phyloP scores from a whole-genome alignment of 169 alveolate genomes.

The Cryptosporidium meleagridis region DNA sequence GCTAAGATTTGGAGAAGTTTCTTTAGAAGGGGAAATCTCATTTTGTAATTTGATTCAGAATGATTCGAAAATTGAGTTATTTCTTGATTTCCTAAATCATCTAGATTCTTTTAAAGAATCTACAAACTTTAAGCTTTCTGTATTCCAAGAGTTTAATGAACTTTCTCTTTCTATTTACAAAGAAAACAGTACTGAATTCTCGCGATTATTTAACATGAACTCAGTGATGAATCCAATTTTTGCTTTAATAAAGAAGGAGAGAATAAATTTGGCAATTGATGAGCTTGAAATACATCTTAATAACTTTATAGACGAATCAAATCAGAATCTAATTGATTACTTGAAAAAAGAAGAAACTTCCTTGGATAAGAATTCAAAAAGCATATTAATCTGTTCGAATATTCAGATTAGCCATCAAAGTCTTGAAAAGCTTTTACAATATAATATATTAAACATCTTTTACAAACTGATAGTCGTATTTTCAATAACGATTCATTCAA shows the following conservation, averaged over 20 bases:
- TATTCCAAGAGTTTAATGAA: neutral
- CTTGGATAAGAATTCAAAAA: neutral
- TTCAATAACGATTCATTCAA: constrained; percentile 6
- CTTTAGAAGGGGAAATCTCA: neutral
- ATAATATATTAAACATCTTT: constrained; percentile 2
- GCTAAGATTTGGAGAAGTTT: neutral
- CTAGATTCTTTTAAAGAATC: neutral
- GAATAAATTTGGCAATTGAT: constrained; percentile 57
- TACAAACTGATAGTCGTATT: constrained; percentile 28
- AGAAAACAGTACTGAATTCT: neutral
- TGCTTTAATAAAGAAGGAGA: constrained; percentile 20
- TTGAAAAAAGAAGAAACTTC: neutral
- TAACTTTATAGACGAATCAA: constrained; percentile 18
- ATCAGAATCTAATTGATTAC: neutral
- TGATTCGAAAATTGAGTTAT: neutral
- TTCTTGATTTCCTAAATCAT: neutral
- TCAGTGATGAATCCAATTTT: constrained; percentile 40
- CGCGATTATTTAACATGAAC: neutral
- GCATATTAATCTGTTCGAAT: neutral
- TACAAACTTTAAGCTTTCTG: neutral
- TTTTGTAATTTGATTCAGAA: neutral
- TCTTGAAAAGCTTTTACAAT: neutral
- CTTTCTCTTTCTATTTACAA: neutral
- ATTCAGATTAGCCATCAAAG: neutral
- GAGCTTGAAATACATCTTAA: constrained; percentile 43